Percentiles rank a stretch among this genome's conserved stretches.
phyloP scores from a whole-genome alignment of 352 stramenopile species.

The Pythium biforme region DNA sequence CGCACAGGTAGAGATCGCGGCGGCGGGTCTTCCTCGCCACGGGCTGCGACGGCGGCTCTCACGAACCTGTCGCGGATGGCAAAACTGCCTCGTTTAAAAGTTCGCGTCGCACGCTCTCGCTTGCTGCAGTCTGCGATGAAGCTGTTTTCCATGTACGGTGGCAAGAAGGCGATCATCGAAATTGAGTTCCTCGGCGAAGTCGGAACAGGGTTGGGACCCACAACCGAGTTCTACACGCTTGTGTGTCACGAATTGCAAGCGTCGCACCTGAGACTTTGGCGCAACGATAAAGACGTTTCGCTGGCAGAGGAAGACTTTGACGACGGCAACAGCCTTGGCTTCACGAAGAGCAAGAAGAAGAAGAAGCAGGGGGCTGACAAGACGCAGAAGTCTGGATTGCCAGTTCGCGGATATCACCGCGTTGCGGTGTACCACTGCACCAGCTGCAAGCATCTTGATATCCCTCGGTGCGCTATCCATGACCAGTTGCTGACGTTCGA shows the following conservation, averaged over 20 bases:
- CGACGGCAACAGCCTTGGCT: conserved; percentile 1
- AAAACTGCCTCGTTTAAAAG: conserved; percentile 73
- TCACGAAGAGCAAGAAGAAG: conserved; percentile 20
- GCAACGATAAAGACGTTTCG: conserved; percentile 24
- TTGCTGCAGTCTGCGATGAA: conserved; percentile 74
- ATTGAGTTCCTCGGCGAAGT: conserved; percentile 83
- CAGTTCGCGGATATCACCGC: conserved; percentile 68
- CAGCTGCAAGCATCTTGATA: conserved; percentile 44
- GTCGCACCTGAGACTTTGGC: conserved; percentile 56
- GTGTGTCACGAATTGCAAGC: conserved; percentile 73
- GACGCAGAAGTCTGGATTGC: conserved; percentile 27
- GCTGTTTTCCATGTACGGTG: conserved; percentile 66
- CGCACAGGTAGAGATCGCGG: conserved; percentile 38
- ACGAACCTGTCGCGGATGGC: conserved; percentile 63
- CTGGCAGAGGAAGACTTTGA: neutral
- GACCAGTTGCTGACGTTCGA: conserved; percentile 50
- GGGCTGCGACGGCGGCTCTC: conserved; percentile 31
- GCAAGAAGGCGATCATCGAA: conserved; percentile 75
- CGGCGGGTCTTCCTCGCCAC: conserved; percentile 27
- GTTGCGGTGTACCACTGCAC: conserved; percentile 63
- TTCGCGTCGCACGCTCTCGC: conserved; percentile 58
- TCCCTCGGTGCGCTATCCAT: conserved; percentile 53
- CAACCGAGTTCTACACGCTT: conserved; percentile 78
- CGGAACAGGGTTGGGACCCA: conserved; percentile 66
- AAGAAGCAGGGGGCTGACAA: conserved; percentile 12